Percentiles rank a stretch among this genome's conserved stretches.
Evolutionary conservation across 2,329 filamentous ascomycete genomes (phyloP).

Genomic region (Laburnicola sp.): DNA sequence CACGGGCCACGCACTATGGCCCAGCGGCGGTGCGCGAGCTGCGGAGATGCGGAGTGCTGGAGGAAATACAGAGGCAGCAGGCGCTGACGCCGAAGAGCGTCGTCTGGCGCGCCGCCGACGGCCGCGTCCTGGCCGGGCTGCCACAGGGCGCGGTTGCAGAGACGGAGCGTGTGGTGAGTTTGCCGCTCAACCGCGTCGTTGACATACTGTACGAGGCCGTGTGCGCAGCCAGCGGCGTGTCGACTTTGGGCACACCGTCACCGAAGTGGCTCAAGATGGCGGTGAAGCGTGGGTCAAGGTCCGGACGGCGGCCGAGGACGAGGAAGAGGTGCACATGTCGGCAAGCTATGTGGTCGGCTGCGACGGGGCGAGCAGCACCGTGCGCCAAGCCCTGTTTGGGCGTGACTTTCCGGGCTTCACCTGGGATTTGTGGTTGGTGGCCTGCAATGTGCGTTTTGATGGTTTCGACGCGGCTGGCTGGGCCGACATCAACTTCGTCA

Average conservation of each 20-base stretch:
- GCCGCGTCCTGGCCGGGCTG: neutral
- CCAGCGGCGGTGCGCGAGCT: constrained; percentile 59
- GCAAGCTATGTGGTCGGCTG: constrained; percentile 64
- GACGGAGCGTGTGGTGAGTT: neutral
- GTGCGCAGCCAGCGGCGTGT: neutral
- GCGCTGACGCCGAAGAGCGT: constrained; percentile 28
- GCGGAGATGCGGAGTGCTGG: constrained; percentile 57
- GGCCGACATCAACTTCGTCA: constrained; percentile 60
- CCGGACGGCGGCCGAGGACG: neutral
- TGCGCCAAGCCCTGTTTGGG: constrained; percentile 38
- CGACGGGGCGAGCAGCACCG: constrained; percentile 69
- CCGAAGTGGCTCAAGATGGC: constrained; percentile 11
- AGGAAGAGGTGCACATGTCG: constrained; percentile 5
- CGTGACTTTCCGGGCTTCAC: constrained; percentile 58
- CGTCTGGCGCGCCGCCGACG: neutral
- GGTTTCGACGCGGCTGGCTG: constrained; percentile 59
- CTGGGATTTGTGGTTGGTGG: constrained; percentile 61
- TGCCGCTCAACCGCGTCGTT: neutral
- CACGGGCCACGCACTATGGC: constrained; percentile 62
- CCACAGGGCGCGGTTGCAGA: neutral
- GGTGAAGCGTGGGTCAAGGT: constrained; percentile 18
- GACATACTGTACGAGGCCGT: neutral
- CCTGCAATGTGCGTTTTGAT: constrained; percentile 59
- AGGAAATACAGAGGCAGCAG: constrained; percentile 45
- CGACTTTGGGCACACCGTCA: constrained; percentile 14